Evolutionary conservation across 257 asterid genomes (phyloP), one percentile per base, ranked within the genome.

Genomic region (Fraxinus pennsylvanica): DNA sequence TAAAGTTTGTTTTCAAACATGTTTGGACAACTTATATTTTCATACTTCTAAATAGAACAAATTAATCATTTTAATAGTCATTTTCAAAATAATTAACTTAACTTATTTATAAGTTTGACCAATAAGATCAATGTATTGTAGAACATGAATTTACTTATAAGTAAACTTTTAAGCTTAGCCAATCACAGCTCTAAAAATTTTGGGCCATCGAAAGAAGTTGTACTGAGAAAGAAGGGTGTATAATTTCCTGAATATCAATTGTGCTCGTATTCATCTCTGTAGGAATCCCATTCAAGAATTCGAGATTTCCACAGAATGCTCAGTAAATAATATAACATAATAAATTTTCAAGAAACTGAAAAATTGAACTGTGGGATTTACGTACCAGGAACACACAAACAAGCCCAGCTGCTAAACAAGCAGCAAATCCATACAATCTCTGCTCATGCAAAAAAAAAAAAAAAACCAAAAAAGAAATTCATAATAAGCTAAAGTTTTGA

Each of bases 371-470:
- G 22, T 15, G 81, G 38, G 74, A 78, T 57, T 69, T 36, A 15
- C 90, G n/a, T 91, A 95, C 99, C 98, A 95, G 87, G 83, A 95
- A 81, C 91, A 90, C 86, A 84, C 84, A 92, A 66, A 89, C 76
- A 82, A 91, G 80, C 36, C 99, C 99, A 74, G 93, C 94, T 57
- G 92, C 85, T 67, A 89, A 81, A 87, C 93, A 88, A 45, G 94
- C 99, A 33, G 90, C 97, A 77, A 91, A 95, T 32, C 87, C 99
- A 79, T 95, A 95, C 30, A 91, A 71, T 82, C 99, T 91, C 99
- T 95, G 97, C 84, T 29, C 88, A 82, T 76, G 72, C 66, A 77
- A 73, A 45, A 71, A 52, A n/a, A 30, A 63, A 5, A 71, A 52
- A 22, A 30, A 63, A 5, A 8, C n/a, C 35, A 30, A 27, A 9